Percentiles rank a stretch among this genome's conserved stretches.
Evolutionary conservation across 2,329 filamentous ascomycete species (phyloP).

Genomic region (Pseudocercospora vitis): DNA sequence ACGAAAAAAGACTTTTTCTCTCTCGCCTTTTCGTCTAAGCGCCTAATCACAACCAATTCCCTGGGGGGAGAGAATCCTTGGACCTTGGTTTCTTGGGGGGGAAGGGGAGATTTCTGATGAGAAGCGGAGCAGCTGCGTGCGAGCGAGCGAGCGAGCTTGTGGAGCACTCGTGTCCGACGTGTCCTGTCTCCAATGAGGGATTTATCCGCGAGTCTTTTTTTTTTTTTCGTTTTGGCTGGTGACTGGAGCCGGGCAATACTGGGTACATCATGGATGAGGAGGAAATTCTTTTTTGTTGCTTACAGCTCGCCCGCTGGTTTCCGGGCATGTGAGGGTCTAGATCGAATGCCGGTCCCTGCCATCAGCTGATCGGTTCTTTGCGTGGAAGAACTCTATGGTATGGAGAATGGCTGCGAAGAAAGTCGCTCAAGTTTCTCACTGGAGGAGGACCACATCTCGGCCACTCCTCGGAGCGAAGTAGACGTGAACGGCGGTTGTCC

Average conservation of each 20-base stretch:
- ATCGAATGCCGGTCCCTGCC: constrained; percentile 1
- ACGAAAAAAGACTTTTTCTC: background rate
- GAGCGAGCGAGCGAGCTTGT: too few relatives aligned
- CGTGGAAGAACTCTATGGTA: background rate
- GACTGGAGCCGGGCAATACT: too few relatives aligned
- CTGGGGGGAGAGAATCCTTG: background rate
- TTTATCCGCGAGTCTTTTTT: background rate
- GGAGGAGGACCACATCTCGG: too few relatives aligned
- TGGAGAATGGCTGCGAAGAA: background rate
- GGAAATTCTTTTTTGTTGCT: too few relatives aligned
- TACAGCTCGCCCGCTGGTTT: background rate
- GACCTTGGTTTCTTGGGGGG: too few relatives aligned
- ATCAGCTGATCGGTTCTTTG: background rate
- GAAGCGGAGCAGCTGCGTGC: background rate
- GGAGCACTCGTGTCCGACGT: background rate
- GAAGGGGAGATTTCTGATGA: too few relatives aligned
- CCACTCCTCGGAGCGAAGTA: too few relatives aligned
- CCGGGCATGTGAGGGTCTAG: background rate
- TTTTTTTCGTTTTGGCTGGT: too few relatives aligned
- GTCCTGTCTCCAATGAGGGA: background rate
- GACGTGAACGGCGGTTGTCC: too few relatives aligned
- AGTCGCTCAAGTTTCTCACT: background rate
- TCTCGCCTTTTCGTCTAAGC: background rate
- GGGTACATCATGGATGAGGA: too few relatives aligned
- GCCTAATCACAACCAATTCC: background rate